Base-by-base conservation (phyloP, 2,329 filamentous ascomycete genomes). In the Alternaria ethzedia region DNA sequence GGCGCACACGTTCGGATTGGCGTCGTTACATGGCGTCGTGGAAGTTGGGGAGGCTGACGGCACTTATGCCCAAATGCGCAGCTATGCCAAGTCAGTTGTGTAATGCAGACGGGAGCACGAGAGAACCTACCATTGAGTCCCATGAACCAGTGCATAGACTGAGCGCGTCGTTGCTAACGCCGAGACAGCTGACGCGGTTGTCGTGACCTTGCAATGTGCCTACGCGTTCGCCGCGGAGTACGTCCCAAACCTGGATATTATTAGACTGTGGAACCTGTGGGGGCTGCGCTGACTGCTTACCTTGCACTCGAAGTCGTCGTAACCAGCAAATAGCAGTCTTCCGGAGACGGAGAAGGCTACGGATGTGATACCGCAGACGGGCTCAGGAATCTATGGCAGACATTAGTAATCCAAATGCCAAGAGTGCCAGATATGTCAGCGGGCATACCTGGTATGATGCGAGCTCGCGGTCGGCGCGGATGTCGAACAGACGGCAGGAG, bases 221-320 rank as follows among this genome's bases (percentile, higher is more conserved):
- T 70, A 99, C 94, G 84, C 97, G 96, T 81, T 99, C 96, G 68
- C 95, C 96, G 71, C 96, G 91, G 60, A 97, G 93, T 67, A 97
- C 90, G 82, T 99, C 96, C 96, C 96, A 99, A 65, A 98, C 96
- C 95, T 98, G 66, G 28, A 54, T 25, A n/a, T 15, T 61, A 59
- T 75, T 65, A 75, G 70, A 52, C 45, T 26, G 12, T 23, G 97
- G 58, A 49, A 11, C 1, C 45, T 41, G 26, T 47, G 8, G 15
- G 62, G 67, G 62, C 12, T 36, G 10, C 52, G 41, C 32, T 52
- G 49, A 30, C 15, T 59, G 77, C 89, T 77, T 85, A 97, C 95
- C 91, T 98, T 99, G 94, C 96, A 99, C 83, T 99, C 96, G 77
- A 97, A 99, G 80, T 99, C 96, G 77, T 99, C 96, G 78, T 99